Percentiles rank a stretch among this genome's conserved stretches.
Conservation (phyloP, 306 rosid genomes). For the Vigna angularis region DNA sequence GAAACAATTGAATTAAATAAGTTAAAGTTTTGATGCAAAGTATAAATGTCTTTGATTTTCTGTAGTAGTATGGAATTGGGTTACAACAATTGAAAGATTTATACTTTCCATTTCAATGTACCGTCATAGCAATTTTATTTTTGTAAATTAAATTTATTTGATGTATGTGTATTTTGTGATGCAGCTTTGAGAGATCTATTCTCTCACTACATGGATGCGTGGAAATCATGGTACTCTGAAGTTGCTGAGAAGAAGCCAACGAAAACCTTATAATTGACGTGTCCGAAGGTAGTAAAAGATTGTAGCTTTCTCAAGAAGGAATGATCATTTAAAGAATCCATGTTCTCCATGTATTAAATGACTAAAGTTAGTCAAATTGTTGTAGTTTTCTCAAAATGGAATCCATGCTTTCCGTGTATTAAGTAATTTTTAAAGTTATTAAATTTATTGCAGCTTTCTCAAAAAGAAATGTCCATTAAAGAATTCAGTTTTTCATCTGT, state of each 20-base stretch:
- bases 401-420: slow-evolving; percentile 53
- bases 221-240: slow-evolving; percentile 80
- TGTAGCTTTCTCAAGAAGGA: slow-evolving; percentile 8
- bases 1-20: background rate
- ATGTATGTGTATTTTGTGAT: slow-evolving; percentile 21
- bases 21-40: no score
- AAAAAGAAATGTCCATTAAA: slow-evolving; percentile 15
- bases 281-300: slow-evolving; percentile 5
- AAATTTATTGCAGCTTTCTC: background rate
- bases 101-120: background rate
- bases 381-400: background rate
- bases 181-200: slow-evolving; percentile 77
- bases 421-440: no score
- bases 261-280: slow-evolving; percentile 47
- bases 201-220: slow-evolving; percentile 86
- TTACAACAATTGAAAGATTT: background rate
- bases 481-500: slow-evolving; percentile 53
- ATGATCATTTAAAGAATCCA: slow-evolving; percentile 36
- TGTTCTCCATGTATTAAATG: slow-evolving; percentile 44
- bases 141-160: slow-evolving; percentile 11
- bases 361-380: background rate
- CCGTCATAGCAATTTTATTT: background rate
- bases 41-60: background rate
- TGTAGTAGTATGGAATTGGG: no score
- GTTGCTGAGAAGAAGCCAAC: slow-evolving; percentile 58